Percentiles rank a stretch among this genome's conserved stretches.
These are phyloP conservation scores for Alternaria angustiovoidea DNA, from an alignment of 2,329 filamentous ascomycete species.

Conservation along the genomic window DNA sequence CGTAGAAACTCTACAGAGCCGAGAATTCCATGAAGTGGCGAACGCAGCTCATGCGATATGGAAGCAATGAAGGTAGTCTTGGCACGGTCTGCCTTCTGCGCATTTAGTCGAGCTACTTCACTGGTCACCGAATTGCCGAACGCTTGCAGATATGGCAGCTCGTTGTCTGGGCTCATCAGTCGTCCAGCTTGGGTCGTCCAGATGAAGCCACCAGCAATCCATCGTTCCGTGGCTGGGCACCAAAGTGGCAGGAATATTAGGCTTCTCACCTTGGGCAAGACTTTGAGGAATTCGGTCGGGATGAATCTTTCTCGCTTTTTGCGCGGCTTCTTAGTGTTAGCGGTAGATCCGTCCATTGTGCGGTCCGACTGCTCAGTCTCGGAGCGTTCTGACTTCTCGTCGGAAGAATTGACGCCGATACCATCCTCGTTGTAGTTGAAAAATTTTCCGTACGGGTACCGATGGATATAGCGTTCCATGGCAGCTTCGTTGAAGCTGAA, in stretches of 20 bases:
- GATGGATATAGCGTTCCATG: slow-evolving; percentile 46
- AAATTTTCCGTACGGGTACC: slow-evolving; percentile 46
- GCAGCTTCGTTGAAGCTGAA: slow-evolving; percentile 42
- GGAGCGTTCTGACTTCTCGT: slow-evolving; percentile 41
- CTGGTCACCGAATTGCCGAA: slow-evolving; percentile 47
- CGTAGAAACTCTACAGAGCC: slow-evolving; percentile 50
- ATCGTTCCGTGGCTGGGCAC: slow-evolving; percentile 45
- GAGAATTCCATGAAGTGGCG: slow-evolving; percentile 68
- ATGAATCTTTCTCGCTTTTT: slow-evolving; percentile 43
- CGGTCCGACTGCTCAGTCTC: slow-evolving; percentile 42
- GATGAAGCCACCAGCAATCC: slow-evolving; percentile 44
- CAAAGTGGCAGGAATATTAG: slow-evolving; percentile 50
- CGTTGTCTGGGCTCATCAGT: slow-evolving; percentile 43
- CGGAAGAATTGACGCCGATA: slow-evolving; percentile 40
- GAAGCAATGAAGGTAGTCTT: slow-evolving; percentile 55
- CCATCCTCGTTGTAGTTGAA: slow-evolving; percentile 48
- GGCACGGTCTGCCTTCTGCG: slow-evolving; percentile 42
- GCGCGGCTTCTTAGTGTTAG: slow-evolving; percentile 19
- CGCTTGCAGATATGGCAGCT: slow-evolving; percentile 45
- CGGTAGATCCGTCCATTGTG: slow-evolving; percentile 20
- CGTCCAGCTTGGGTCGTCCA: slow-evolving; percentile 44
- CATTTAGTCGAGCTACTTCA: slow-evolving; percentile 43
- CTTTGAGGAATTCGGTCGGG: slow-evolving; percentile 42
- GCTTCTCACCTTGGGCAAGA: slow-evolving; percentile 45
- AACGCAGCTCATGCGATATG: slow-evolving; percentile 60